Base-by-base conservation (phyloP, 176 grass and related monocot genomes). In the Zoysia japonica region DNA sequence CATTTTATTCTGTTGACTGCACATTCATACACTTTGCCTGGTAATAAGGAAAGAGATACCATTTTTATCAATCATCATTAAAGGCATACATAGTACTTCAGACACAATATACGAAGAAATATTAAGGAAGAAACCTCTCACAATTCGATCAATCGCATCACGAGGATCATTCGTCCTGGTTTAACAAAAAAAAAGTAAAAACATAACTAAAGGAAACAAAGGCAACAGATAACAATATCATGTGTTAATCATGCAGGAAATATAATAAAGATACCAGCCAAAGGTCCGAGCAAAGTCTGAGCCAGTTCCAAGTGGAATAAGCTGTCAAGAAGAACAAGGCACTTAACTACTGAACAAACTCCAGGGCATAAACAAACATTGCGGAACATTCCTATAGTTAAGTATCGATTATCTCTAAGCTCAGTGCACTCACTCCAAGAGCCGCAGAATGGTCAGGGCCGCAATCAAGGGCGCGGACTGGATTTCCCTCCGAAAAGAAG, bases 271-370 rank as follows among this genome's bases (percentile, higher is more conserved):
- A 76, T 81, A 98, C 95, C 92, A 94, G 75, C 78, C 81, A 84
- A 98, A 98, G 63, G 95, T 98, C 81, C 92, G 87, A 53, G 92
- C 92, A 79, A 98, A 98, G 76, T 98, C 95, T 76, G 95, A 98
- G 55, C 90, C 95, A 57, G 95, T 98, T 74, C 95, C 95, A 83
- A 98, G 95, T 68, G 92, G 95, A 85, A 98, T 93, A 77, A 98
- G 88, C 92, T 98, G 92, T 74, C 14, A 79, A 82, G 66, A 39
- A 35, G 55, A 85, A 90, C 44, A 67, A 72, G 0, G 2, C 15
- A 35, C 12, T 77, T 82, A 68, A 77, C 5, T 62, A 76, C 16
- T 9, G 70, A 80, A 80, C 57, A 48, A 70, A 54, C 14, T 55
- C 9, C 55, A 13, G n/a, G 11, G 19, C 8, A 67, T 45, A 36